Evolutionary conservation across 2,329 filamentous ascomycete genomes (phyloP).

Genomic region (Ascochyta pisi): DNA sequence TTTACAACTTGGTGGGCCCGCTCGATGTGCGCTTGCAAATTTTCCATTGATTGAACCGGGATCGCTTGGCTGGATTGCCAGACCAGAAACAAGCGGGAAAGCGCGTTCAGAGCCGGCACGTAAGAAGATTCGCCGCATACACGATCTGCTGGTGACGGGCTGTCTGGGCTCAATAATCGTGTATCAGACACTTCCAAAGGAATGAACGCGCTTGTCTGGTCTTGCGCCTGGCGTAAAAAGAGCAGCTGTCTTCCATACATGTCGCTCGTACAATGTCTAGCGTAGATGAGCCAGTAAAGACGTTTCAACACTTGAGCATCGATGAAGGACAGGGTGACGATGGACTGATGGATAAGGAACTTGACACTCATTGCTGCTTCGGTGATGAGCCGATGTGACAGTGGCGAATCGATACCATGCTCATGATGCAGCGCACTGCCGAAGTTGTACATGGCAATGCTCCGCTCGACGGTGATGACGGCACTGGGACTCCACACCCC

Average conservation of each 20-base stretch:
- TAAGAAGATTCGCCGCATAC: constrained; percentile 11
- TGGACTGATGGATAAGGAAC: constrained; percentile 20
- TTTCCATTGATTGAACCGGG: constrained; percentile 19
- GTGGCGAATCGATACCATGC: constrained; percentile 21
- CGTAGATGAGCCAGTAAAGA: constrained; percentile 30
- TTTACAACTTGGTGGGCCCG: constrained; percentile 19
- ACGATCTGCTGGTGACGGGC: constrained; percentile 1
- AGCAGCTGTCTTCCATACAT: constrained; percentile 26
- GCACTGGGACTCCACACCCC: constrained; percentile 19
- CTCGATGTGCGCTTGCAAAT: constrained; percentile 24
- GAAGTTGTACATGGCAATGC: constrained; percentile 28
- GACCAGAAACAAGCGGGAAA: constrained; percentile 25
- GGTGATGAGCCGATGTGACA: constrained; percentile 20
- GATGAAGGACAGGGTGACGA: constrained; percentile 18
- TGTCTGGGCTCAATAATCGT: constrained; percentile 12
- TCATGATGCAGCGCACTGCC: constrained; percentile 23
- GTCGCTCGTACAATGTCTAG: constrained; percentile 27
- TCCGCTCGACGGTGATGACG: constrained; percentile 21
- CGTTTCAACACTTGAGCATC: constrained; percentile 26
- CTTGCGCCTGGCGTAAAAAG: constrained; percentile 24
- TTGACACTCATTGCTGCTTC: constrained; percentile 23
- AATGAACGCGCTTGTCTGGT: constrained; percentile 18
- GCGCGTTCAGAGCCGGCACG: constrained; percentile 27
- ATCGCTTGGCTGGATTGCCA: constrained; percentile 32
- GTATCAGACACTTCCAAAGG: constrained; percentile 23